Evolutionary conservation across 2,329 filamentous ascomycete species (phyloP), one percentile per base, ranked within the genome.

Genomic region (Blumeriella jaapii): DNA sequence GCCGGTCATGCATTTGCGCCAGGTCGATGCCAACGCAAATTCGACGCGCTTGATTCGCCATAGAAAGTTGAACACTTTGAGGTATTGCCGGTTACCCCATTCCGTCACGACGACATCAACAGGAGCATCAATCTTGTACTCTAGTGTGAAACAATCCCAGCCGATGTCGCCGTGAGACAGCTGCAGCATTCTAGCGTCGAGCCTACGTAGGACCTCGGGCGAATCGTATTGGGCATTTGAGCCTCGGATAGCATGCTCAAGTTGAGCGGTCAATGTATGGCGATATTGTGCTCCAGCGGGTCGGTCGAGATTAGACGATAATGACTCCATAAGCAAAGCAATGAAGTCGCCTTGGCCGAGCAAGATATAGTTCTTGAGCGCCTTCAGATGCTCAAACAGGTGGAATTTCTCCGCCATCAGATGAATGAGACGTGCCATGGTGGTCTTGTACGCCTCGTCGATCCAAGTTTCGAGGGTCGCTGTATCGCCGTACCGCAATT

Each of bases 31-130:
- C 1, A 98, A 71, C 0, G 84, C 87, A 53, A 96, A 98, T 54
- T 98, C 91, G 33, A 98, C 91, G 17, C 91, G 80, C 62, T 98
- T 98, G 54, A 98, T 85, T 44, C 91, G 80, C 89, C 91, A 98
- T 3, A 98, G 70, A 55, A 98, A 95, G 60, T 98, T 98, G 71
- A 98, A 98, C 7, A 98, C 85, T 56, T 96, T 96, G 50, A 98
- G 78, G 56, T 98, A 98, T 56, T 98, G 89, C 14, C 89, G 82
- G 47, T 83, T 89, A 29, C 86, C 87, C 74, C 87, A 95, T 26
- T 93, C 85, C 0, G 89, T 96, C 24, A 98, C 86, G 30, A 98
- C 87, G 17, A 98, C 91, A 55, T 98, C 91, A 15, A 95, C 83
- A 0, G 91, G 91, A 2, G 89, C 82, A 56, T 94, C 87, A 48